phyloP scores from a whole-genome alignment of 352 stramenopile genomes.

The Phytophthora colocasiae region DNA sequence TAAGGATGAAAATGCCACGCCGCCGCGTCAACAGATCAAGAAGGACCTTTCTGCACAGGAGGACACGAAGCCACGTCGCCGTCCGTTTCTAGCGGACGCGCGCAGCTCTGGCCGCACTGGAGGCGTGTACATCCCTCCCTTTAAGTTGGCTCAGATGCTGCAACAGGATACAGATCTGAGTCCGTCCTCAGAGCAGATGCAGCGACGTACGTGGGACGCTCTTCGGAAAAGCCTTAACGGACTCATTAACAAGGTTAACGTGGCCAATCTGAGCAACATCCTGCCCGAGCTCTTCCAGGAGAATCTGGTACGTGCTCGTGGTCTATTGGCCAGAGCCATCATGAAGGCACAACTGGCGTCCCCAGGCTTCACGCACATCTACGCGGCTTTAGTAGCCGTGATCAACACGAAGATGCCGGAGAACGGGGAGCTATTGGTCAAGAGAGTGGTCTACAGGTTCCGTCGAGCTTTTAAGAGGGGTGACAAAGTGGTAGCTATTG shows the following conservation, averaged over 20 bases:
- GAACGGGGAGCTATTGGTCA: conserved; percentile 95
- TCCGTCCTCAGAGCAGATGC: conserved; percentile 76
- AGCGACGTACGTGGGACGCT: conserved; percentile 96
- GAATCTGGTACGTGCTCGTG: conserved; percentile 97
- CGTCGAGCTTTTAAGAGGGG: conserved; percentile 95
- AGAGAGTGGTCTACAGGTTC: conserved; percentile 96
- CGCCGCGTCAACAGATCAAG: conserved; percentile 2
- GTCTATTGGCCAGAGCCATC: conserved; percentile 93
- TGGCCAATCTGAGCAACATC: conserved; percentile 95
- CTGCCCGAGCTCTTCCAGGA: conserved; percentile 97
- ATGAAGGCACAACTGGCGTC: conserved; percentile 97
- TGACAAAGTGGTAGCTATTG: conserved; percentile 96
- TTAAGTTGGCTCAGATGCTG: conserved; percentile 90
- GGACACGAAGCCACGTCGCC: conserved; percentile 25
- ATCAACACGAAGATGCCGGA: conserved; percentile 99
- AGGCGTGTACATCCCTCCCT: conserved; percentile 93
- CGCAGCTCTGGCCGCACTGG: conserved; percentile 73
- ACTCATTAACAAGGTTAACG: conserved; percentile 97
- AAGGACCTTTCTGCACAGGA: conserved; percentile 17
- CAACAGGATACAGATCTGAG: conserved; percentile 34
- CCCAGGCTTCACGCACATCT: conserved; percentile 97
- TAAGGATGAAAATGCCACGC: conserved; percentile 6
- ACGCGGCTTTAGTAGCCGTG: conserved; percentile 97
- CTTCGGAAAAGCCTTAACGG: conserved; percentile 98
- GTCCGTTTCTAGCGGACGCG: conserved; percentile 38